Conservation (phyloP, 495 filamentous ascomycete species). For the Penicillium dipodomyicola region DNA sequence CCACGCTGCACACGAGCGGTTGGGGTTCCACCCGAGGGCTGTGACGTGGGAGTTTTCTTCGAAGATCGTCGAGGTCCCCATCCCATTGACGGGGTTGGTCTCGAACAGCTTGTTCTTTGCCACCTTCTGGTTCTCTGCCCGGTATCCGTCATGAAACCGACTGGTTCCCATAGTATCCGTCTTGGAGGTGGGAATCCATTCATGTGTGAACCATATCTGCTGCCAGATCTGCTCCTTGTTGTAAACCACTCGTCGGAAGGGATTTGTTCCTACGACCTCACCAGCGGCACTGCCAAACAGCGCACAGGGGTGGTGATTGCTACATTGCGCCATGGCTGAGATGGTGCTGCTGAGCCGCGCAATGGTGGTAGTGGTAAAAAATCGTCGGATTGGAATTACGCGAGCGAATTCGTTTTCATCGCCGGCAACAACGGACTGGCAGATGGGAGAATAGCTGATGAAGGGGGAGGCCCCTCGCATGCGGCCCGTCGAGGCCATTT, state of each 20-base stretch:
- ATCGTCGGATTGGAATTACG: conserved; percentile 52
- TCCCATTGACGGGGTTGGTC: conserved; percentile 35
- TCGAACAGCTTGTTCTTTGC: conserved; percentile 33
- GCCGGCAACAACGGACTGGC: conserved; percentile 51
- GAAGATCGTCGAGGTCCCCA: conserved; percentile 49
- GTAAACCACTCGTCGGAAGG: conserved; percentile 53
- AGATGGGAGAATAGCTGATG: conserved; percentile 56
- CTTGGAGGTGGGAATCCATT: conserved; percentile 48
- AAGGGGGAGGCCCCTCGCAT: conserved; percentile 48
- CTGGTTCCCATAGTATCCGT: conserved; percentile 40
- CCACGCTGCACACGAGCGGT: conserved; percentile 61
- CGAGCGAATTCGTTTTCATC: conserved; percentile 60
- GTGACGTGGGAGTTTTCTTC: conserved; percentile 59
- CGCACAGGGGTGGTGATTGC: conserved; percentile 51
- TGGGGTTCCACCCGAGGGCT: conserved; percentile 64
- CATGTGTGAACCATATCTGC: conserved; percentile 61
- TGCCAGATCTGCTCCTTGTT: conserved; percentile 54
- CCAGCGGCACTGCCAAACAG: conserved; percentile 59
- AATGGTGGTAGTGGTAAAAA: conserved; percentile 49
- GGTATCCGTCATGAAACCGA: conserved; percentile 60
- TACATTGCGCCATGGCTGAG: conserved; percentile 44
- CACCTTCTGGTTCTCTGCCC: conserved; percentile 43
- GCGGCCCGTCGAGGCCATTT: conserved; percentile 50
- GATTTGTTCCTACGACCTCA: conserved; percentile 53
- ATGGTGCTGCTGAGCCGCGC: conserved; percentile 36